These are phyloP conservation scores for Trichoderma breve DNA, from an alignment of 2,329 filamentous ascomycete species.

Conservation along the genomic window DNA sequence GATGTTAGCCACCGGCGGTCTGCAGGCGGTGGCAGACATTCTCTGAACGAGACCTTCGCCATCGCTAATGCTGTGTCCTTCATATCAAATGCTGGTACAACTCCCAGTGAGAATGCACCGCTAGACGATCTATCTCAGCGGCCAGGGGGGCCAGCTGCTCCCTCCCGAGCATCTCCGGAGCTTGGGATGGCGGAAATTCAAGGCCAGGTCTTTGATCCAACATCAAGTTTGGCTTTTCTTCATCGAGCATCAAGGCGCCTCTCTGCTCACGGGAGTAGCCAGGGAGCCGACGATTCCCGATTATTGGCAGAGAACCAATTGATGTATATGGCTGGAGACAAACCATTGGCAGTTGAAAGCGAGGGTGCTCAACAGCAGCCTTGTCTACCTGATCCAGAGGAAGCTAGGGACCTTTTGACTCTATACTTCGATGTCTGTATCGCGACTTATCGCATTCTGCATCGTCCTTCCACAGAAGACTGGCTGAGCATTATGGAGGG, in stretches of 20 bases:
- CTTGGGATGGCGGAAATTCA: constrained; percentile 48
- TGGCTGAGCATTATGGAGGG: constrained; percentile 46
- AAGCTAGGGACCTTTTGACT: constrained; percentile 38
- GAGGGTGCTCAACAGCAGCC: constrained; percentile 33
- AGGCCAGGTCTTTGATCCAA: constrained; percentile 52
- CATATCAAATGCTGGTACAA: background rate
- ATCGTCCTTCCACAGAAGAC: constrained; percentile 49
- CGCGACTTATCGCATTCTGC: constrained; percentile 58
- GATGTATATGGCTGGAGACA: constrained; percentile 50
- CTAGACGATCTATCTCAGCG: background rate
- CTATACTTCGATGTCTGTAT: constrained; percentile 61
- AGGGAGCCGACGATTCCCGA: constrained; percentile 24
- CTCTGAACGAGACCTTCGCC: background rate
- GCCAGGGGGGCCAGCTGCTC: constrained; percentile 29
- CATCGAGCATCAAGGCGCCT: constrained; percentile 52
- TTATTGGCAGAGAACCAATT: constrained; percentile 40
- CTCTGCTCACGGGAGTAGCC: constrained; percentile 40
- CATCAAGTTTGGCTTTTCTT: constrained; percentile 52
- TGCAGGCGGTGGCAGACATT: background rate
- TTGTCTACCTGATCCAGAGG: constrained; percentile 39
- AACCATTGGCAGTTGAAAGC: constrained; percentile 39
- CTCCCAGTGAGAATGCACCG: background rate
- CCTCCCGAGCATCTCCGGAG: constrained; percentile 43
- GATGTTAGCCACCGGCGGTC: background rate
- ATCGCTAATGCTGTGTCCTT: background rate